phyloP scores from a whole-genome alignment of 2,329 filamentous ascomycete species.

The Sarocladiaceae sp. region DNA sequence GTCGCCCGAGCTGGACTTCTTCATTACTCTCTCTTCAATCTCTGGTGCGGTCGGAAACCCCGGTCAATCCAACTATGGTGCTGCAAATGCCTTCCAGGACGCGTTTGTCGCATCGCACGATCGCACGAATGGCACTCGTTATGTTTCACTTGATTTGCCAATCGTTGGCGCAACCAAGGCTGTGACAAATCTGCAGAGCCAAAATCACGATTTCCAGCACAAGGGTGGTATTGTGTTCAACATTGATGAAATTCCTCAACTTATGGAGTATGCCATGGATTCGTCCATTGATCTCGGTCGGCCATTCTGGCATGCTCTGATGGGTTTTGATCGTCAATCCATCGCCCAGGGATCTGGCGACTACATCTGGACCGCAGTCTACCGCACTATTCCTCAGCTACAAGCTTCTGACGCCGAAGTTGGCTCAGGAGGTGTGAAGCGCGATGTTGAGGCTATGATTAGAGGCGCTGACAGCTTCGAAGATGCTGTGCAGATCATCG shows the following conservation, averaged over 20 bases:
- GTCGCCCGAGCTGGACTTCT: conserved; percentile 30
- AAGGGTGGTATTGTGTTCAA: background rate
- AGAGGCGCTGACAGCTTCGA: background rate
- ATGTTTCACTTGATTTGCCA: background rate
- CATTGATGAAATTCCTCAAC: background rate
- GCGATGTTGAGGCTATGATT: background rate
- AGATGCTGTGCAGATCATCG: background rate
- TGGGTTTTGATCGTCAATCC: background rate
- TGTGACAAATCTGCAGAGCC: background rate
- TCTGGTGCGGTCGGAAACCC: conserved; percentile 27
- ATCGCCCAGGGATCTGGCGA: background rate
- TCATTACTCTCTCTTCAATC: conserved; percentile 30
- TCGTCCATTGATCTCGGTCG: background rate
- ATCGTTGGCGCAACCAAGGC: background rate
- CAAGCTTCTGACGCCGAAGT: background rate
- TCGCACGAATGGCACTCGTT: conserved; percentile 15
- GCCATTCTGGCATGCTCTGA: background rate
- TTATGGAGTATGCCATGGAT: background rate
- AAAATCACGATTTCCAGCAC: background rate
- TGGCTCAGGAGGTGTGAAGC: background rate
- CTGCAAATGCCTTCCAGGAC: conserved; percentile 30
- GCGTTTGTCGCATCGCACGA: conserved; percentile 21
- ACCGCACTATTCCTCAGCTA: background rate
- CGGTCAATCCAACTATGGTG: conserved; percentile 36
- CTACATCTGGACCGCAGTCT: background rate